These are phyloP conservation scores for Tagetes erecta DNA, from an alignment of 129 eudicot species.

Conservation along the genomic window DNA sequence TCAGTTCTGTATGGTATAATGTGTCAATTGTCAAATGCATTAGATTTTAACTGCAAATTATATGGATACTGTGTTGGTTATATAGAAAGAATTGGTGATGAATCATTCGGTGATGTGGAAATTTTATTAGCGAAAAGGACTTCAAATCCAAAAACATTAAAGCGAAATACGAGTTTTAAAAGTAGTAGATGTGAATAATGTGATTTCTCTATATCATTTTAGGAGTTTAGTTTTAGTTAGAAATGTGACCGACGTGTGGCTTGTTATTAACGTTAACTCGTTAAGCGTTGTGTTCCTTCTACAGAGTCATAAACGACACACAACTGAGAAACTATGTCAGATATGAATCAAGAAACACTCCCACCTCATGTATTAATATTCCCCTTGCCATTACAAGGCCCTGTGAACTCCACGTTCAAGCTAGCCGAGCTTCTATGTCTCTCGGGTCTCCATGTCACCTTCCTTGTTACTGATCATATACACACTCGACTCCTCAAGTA, in stretches of 20 bases:
- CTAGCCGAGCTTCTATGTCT: conserved; percentile 66
- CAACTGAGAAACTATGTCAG: background rate
- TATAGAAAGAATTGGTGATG: background rate
- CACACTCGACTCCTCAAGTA: conserved; percentile 48
- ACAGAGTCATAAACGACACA: conserved; percentile 9
- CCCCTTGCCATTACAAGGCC: conserved; percentile 73
- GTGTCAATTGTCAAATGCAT: background rate
- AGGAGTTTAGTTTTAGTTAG: background rate
- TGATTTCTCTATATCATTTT: background rate
- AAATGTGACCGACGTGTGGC: background rate
- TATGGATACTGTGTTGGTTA: background rate
- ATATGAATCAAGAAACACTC: conserved; percentile 31
- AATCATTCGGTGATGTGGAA: background rate
- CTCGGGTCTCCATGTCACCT: conserved; percentile 57
- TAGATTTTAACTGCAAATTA: background rate
- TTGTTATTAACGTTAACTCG: no score
- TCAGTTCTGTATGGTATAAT: background rate
- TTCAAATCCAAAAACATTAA: background rate
- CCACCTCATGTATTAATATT: conserved; percentile 66
- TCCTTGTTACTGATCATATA: conserved; percentile 54
- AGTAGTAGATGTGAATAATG: background rate
- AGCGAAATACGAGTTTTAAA: background rate
- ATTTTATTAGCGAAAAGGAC: background rate
- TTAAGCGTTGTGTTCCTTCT: conserved; percentile 3
- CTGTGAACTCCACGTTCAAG: conserved; percentile 65